Evolutionary conservation across 2,329 filamentous ascomycete genomes (phyloP).

Genomic region (Sporothrix pseudoabietina): DNA sequence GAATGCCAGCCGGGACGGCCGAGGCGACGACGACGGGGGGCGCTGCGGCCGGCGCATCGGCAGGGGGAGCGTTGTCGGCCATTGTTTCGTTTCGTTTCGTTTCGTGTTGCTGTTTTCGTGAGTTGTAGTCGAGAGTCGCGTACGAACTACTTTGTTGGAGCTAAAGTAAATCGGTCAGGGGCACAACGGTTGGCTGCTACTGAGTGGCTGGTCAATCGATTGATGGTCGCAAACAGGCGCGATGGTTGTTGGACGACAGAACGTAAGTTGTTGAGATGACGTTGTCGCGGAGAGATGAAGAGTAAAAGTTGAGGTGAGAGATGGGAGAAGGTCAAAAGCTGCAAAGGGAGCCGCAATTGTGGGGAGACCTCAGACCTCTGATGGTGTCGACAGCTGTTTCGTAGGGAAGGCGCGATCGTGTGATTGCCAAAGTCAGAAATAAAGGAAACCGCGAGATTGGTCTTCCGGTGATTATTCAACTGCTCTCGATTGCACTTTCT

Average conservation of each 20-base stretch:
- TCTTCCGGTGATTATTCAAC: neutral
- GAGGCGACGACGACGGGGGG: conserved; percentile 29
- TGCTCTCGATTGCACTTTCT: neutral
- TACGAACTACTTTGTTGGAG: neutral
- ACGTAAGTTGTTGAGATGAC: neutral
- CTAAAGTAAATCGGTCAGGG: neutral
- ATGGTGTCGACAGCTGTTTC: neutral
- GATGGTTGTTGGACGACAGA: neutral
- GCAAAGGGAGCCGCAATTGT: conserved; percentile 20
- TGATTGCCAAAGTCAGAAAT: neutral
- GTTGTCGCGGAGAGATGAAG: neutral
- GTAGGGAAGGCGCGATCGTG: conserved; percentile 1
- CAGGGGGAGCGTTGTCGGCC: conserved; percentile 30
- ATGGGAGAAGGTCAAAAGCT: neutral
- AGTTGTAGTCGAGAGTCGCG: neutral
- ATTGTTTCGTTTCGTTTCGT: conserved; percentile 25
- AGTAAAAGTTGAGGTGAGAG: neutral
- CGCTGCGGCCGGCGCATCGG: neutral
- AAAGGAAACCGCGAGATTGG: neutral
- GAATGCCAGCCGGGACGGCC: conserved; percentile 27
- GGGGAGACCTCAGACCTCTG: neutral
- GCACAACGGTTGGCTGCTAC: neutral
- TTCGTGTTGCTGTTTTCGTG: neutral
- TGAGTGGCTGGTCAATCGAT: neutral
- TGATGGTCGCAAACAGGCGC: neutral